A percentile compares a stretch with the other conserved stretches of the same genome.
phyloP scores from a whole-genome alignment of 2,329 filamentous ascomycete species.

The Trichoderma sp. region DNA sequence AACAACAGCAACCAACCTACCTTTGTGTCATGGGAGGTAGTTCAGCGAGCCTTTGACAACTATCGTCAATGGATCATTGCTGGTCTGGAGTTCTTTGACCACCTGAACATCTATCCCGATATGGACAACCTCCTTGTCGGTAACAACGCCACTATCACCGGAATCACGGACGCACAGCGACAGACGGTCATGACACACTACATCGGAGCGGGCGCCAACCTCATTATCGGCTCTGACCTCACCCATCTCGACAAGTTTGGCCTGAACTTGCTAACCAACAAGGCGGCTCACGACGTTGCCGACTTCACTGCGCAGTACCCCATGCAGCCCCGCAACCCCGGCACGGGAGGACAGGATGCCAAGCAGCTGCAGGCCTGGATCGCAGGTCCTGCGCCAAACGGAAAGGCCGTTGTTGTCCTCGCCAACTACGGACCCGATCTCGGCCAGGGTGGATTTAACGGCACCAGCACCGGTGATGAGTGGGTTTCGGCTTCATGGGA shows the following conservation, averaged over 20 bases:
- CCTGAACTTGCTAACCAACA: slow-evolving; percentile 20
- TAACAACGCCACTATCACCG: slow-evolving; percentile 19
- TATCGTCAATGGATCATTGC: slow-evolving; percentile 25
- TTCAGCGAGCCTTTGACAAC: slow-evolving; percentile 24
- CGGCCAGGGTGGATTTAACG: slow-evolving; percentile 23
- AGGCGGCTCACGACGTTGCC: slow-evolving; percentile 20
- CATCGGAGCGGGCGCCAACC: slow-evolving; percentile 23
- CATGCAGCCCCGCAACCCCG: slow-evolving; percentile 23
- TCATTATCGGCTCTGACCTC: slow-evolving; percentile 23
- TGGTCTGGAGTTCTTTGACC: slow-evolving; percentile 19
- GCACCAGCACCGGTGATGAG: slow-evolving; percentile 7
- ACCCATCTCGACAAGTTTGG: slow-evolving; percentile 21
- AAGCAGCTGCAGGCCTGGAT: slow-evolving; percentile 26
- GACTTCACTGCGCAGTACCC: slow-evolving; percentile 24
- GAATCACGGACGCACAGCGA: slow-evolving; percentile 22
- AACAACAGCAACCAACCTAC: slow-evolving; percentile 20
- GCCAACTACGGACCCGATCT: slow-evolving; percentile 25
- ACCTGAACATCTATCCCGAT: slow-evolving; percentile 22
- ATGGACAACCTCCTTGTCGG: slow-evolving; percentile 23
- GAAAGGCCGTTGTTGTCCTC: slow-evolving; percentile 22
- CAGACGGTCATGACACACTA: slow-evolving; percentile 25
- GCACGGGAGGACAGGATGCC: slow-evolving; percentile 22
- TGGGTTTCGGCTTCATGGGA: slow-evolving; percentile 21
- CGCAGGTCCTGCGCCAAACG: slow-evolving; percentile 19
- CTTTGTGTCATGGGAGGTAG: slow-evolving; percentile 21